A percentile compares a stretch with the other conserved stretches of the same genome.
phyloP scores from a whole-genome alignment of 192 early-diverging fungal species.

The Backusella psychrophila region DNA sequence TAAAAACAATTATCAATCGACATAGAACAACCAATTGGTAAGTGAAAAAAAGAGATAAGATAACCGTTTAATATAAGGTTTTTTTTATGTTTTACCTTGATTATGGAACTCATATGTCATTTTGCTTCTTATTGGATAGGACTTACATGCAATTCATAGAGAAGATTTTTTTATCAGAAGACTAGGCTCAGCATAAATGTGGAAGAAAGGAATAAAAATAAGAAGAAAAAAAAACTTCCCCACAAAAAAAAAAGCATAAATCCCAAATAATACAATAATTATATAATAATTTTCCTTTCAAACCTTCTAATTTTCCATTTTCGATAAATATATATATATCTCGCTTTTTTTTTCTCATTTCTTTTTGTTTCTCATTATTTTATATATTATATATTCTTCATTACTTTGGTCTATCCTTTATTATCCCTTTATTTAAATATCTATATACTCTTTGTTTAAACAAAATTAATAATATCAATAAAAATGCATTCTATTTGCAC shows the following conservation, averaged over 20 bases:
- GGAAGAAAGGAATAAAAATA: not conserved
- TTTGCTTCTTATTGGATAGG: constrained; percentile 8
- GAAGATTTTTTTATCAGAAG: constrained; percentile 33
- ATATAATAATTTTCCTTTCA: constrained; percentile 1
- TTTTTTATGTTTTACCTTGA: not conserved
- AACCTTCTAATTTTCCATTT: not conserved
- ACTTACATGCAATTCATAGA: constrained; percentile 35
- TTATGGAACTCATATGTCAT: not conserved
- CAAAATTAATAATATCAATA: not conserved
- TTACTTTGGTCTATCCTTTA: not conserved
- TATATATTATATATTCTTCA: not conserved
- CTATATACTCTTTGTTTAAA: not conserved
- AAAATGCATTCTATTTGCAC: constrained; percentile 2
- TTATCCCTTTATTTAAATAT: not conserved
- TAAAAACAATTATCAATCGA: constrained; percentile 50
- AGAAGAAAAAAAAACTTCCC: not conserved
- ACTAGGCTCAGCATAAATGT: constrained; percentile 6
- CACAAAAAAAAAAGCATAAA: not conserved
- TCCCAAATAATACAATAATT: not conserved
- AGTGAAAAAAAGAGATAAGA: not conserved
- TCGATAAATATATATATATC: not conserved
- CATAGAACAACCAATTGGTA: constrained; percentile 58
- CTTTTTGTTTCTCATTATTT: too few species aligned
- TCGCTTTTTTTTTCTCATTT: not conserved
- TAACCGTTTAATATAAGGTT: not conserved